These are phyloP conservation scores for Casaregolazyma suthepensis DNA, from an alignment of 1,139 yeast species.

Conservation along the genomic window DNA sequence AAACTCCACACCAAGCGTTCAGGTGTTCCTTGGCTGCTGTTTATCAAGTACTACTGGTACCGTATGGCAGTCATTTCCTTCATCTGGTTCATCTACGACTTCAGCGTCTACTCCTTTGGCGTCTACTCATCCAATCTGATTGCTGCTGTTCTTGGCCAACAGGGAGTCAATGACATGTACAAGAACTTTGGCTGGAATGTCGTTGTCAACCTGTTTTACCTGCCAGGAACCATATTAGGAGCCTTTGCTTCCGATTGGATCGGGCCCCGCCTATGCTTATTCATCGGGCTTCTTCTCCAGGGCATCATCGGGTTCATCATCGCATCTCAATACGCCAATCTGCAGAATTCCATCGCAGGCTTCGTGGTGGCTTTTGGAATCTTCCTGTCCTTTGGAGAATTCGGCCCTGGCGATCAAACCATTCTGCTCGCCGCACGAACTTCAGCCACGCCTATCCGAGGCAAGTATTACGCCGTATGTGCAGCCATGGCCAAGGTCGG, in stretches of 20 bases:
- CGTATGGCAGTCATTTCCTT: constrained; percentile 64
- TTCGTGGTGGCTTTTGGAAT: constrained; percentile 85
- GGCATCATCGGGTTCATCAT: constrained; percentile 78
- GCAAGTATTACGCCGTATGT: constrained; percentile 84
- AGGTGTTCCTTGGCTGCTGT: constrained; percentile 59
- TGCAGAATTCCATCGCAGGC: constrained; percentile 61
- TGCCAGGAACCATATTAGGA: constrained; percentile 86
- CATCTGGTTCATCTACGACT: constrained; percentile 90
- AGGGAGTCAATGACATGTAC: constrained; percentile 51
- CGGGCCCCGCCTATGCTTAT: constrained; percentile 80
- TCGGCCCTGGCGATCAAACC: constrained; percentile 91
- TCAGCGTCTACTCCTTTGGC: constrained; percentile 82
- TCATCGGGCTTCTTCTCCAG: constrained; percentile 63
- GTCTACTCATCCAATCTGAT: constrained; percentile 55
- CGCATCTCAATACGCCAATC: constrained; percentile 60
- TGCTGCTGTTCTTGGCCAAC: constrained; percentile 32
- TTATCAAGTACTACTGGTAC: constrained; percentile 79
- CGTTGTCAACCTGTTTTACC: constrained; percentile 76
- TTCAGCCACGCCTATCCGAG: constrained; percentile 80
- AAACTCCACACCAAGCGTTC: constrained; percentile 64
- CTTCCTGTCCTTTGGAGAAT: constrained; percentile 80
- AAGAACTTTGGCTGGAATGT: constrained; percentile 90
- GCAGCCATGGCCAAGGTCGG: constrained; percentile 91
- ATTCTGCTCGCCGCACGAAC: constrained; percentile 86
- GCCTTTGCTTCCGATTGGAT: constrained; percentile 75